Percentiles rank a stretch among this genome's conserved stretches.
These are phyloP conservation scores for Thalassiosira delicatula DNA, from an alignment of 352 stramenopile genomes.

Conservation along the genomic window DNA sequence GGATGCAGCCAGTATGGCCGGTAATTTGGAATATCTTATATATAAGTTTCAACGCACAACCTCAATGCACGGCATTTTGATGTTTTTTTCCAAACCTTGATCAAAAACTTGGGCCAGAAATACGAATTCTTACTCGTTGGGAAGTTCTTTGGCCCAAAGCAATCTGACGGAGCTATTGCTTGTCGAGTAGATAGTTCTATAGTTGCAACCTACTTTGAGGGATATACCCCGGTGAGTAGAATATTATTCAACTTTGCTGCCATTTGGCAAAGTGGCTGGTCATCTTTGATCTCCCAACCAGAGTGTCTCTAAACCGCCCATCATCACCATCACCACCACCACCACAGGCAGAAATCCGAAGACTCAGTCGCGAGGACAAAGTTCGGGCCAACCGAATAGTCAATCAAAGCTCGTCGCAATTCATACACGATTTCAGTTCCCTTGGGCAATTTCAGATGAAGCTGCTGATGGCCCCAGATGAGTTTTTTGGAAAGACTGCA, in stretches of 20 bases:
- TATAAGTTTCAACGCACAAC: no score
- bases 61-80: no score
- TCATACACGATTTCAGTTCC: conserved; percentile 51
- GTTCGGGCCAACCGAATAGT: conserved; percentile 45
- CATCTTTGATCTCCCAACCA: no score
- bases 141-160: conserved; percentile 46
- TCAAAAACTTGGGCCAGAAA: conserved; percentile 29
- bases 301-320: no score
- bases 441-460: conserved; percentile 52
- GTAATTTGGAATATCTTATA: no score
- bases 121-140: conserved; percentile 55
- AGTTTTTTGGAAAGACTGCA: conserved; percentile 50
- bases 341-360: conserved; percentile 46
- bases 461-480: conserved; percentile 39
- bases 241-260: neutral
- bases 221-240: conserved; percentile 36
- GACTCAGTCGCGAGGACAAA: conserved; percentile 53
- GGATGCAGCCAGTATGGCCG: no score
- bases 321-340: no score
- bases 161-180: conserved; percentile 47
- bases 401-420: conserved; percentile 32
- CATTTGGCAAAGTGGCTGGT: no score
- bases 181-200: conserved; percentile 52
- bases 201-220: conserved; percentile 48
- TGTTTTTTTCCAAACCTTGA: no score